Evolutionary conservation across 495 filamentous ascomycete species (phyloP), one percentile per base, ranked within the genome.

Genomic region (Hypoxylon fuscum): DNA sequence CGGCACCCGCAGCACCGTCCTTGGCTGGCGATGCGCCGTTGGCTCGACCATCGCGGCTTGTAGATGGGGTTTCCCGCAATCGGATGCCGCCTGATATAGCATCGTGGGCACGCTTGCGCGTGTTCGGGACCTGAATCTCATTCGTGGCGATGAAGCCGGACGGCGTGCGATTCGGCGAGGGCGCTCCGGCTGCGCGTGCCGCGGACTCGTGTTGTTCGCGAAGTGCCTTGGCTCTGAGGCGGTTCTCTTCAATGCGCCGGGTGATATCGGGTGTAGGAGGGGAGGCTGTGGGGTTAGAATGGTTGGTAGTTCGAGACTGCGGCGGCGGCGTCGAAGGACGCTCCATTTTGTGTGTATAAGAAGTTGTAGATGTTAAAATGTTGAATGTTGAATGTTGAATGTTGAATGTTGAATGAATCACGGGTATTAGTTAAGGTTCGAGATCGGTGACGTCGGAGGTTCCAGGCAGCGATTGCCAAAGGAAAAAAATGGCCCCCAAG

Each of bases 151-250:
- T 57, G 63, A 80, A 75, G 46, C 77, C 75, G 11, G 75, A 72
- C 14, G 69, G 66, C 23, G 73, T 73, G 32, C 72, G 78, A 32
- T 70, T 58, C n/a, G 64, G 47, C 3, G 66, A 54, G 4, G 67
- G 48, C 2, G 62, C 62, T 22, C 64, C 68, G 38, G 77, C 64
- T 42, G 72, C 56, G 12, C 74, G 72, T 50, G 77, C 62, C 8
- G 87, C 83, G 12, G 83, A 82, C 59, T 93, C 85, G 20, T 77
- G 82, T 57, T 88, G 85, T 63, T 90, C 86, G 17, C 90, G 89
- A 37, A 93, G 77, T 14, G 92, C 93, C 82, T 97, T 98, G 27
- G 95, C 96, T 80, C 87, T 90, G 38, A 97, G 87, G 37, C 96
- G 89, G 65, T 88, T 94, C 65, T 92, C 83, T 85, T 98, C 95